Conservation (phyloP, 495 filamentous ascomycete species). For the Xylaria grammica region DNA sequence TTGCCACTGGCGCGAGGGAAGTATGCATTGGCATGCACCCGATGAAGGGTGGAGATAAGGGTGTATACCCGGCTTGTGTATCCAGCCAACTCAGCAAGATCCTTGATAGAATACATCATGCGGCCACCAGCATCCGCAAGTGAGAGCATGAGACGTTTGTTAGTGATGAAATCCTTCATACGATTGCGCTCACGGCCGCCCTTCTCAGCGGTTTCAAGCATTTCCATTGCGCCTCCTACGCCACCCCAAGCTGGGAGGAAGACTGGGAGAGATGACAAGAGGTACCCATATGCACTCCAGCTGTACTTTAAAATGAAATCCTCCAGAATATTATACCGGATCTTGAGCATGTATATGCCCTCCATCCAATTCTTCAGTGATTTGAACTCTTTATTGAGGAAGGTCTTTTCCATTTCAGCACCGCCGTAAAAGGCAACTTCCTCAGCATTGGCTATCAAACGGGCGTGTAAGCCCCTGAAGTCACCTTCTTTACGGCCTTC, state of each 20-base stretch:
- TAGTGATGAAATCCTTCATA: conserved; percentile 99
- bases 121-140: conserved; percentile 94
- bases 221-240: conserved; percentile 71
- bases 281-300: conserved; percentile 97
- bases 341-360: conserved; percentile 92
- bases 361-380: conserved; percentile 95
- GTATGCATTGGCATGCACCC: conserved; percentile 90
- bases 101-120: conserved; percentile 99
- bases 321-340: conserved; percentile 98
- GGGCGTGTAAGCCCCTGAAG: conserved; percentile 85
- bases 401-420: conserved; percentile 87
- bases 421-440: conserved; percentile 99
- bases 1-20: conserved; percentile 69
- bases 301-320: conserved; percentile 98
- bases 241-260: conserved; percentile 97
- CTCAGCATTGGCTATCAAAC: conserved; percentile 95
- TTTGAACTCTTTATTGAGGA: conserved; percentile 87
- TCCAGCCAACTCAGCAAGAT: conserved; percentile 93
- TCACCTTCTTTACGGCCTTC: conserved; percentile 94
- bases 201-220: conserved; percentile 49
- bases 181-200: conserved; percentile 74
- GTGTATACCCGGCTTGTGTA: conserved; percentile 96
- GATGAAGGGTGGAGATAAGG: conserved; percentile 90
- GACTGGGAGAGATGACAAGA: conserved; percentile 88
- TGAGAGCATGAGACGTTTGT: conserved; percentile 97